Percentiles rank a stretch among this genome's conserved stretches.
These are phyloP conservation scores for Hypoxylon perforatum DNA, from an alignment of 495 filamentous ascomycete genomes.

Conservation along the genomic window DNA sequence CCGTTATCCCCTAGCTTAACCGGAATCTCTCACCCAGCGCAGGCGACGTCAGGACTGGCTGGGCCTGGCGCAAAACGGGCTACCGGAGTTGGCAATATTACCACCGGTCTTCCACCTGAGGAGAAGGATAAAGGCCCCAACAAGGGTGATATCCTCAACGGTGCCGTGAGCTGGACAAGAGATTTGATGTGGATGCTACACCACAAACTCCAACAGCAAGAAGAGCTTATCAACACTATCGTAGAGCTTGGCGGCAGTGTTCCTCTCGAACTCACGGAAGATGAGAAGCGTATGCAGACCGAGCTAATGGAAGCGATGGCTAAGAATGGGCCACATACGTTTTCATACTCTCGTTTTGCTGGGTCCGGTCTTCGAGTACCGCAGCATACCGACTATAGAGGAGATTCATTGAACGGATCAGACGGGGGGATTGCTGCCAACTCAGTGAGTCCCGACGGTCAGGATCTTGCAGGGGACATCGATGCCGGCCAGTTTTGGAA, in stretches of 20 bases:
- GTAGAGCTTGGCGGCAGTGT: slow-evolving; percentile 74
- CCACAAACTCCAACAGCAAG: slow-evolving; percentile 86
- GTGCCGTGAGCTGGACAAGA: slow-evolving; percentile 94
- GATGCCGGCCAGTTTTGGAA: slow-evolving; percentile 76
- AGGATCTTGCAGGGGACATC: slow-evolving; percentile 66
- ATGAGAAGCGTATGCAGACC: slow-evolving; percentile 92
- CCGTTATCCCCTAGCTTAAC: slow-evolving; percentile 83
- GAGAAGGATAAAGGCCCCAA: slow-evolving; percentile 99
- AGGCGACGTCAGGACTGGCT: slow-evolving; percentile 89
- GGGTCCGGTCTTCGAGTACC: slow-evolving; percentile 90
- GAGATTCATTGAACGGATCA: slow-evolving; percentile 70
- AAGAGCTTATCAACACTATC: slow-evolving; percentile 81
- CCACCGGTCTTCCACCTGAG: slow-evolving; percentile 87
- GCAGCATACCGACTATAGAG: slow-evolving; percentile 90
- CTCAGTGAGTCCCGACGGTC: slow-evolving; percentile 77
- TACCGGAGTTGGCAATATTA: slow-evolving; percentile 80
- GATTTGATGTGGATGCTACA: slow-evolving; percentile 97
- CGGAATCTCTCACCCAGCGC: slow-evolving; percentile 67
- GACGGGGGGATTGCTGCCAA: slow-evolving; percentile 49
- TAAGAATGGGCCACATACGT: slow-evolving; percentile 75
- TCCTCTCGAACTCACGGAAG: slow-evolving; percentile 87
- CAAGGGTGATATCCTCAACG: slow-evolving; percentile 98
- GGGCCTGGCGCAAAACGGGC: slow-evolving; percentile 86
- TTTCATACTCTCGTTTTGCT: slow-evolving; percentile 83
- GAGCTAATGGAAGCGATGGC: slow-evolving; percentile 87